Conservation (phyloP, 2,329 filamentous ascomycete species). For the Gyromitra esculenta region DNA sequence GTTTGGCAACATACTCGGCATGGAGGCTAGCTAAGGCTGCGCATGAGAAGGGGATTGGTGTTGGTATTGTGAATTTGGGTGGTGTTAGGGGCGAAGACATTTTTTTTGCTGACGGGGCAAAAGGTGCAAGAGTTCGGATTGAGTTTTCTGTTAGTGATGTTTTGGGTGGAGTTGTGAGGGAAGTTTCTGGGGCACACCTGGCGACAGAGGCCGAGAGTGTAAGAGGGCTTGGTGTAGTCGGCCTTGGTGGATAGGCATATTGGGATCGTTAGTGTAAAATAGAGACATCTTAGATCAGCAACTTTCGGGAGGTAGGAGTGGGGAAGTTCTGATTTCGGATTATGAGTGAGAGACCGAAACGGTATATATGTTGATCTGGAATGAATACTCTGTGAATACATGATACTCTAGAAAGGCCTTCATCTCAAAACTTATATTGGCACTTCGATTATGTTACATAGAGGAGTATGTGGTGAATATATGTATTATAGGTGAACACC, state of each 20-base stretch:
- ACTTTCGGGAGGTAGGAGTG: not conserved
- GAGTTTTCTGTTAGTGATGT: constrained; percentile 54
- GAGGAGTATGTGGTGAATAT: not conserved
- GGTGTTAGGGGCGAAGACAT: constrained; percentile 81
- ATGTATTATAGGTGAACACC: no score
- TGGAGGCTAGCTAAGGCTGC: constrained; percentile 89
- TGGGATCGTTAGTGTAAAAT: not conserved
- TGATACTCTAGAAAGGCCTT: not conserved
- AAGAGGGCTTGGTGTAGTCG: constrained; percentile 9
- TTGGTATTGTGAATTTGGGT: constrained; percentile 88
- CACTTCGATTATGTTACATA: no score
- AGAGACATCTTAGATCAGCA: not conserved
- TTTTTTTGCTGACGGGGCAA: constrained; percentile 65
- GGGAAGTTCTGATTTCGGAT: not conserved
- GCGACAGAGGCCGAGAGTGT: constrained; percentile 17
- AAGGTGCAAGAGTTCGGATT: constrained; percentile 53
- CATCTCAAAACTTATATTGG: no score
- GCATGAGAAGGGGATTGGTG: constrained; percentile 81
- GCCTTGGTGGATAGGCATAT: constrained; percentile 22
- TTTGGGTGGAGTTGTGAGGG: constrained; percentile 54
- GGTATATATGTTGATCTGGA: not conserved
- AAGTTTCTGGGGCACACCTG: constrained; percentile 44
- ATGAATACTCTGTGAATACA: not conserved
- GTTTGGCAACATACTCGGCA: constrained; percentile 92
- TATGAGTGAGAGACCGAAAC: not conserved